phyloP scores from a whole-genome alignment of 2,329 filamentous ascomycete genomes.

The Ophiostoma populinum region DNA sequence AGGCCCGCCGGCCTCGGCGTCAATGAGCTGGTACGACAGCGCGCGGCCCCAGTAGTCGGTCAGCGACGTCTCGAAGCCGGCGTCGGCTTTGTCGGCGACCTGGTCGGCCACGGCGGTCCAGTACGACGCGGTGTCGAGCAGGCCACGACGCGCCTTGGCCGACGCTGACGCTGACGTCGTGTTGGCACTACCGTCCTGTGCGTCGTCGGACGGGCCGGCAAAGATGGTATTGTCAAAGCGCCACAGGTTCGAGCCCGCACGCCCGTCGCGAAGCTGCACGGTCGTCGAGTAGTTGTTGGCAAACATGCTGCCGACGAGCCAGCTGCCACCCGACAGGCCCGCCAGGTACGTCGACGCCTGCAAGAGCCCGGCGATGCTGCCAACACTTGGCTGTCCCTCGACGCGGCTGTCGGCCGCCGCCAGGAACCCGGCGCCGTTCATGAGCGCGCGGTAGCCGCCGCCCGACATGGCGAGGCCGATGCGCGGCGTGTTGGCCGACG shows the following conservation, averaged over 20 bases:
- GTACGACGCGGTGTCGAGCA: constrained; percentile 27
- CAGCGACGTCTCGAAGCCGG: constrained; percentile 50
- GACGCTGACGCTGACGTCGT: neutral
- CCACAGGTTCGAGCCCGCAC: constrained; percentile 17
- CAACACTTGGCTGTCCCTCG: constrained; percentile 36
- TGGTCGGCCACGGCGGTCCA: constrained; percentile 38
- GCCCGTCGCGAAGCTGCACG: constrained; percentile 31
- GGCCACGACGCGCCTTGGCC: constrained; percentile 9
- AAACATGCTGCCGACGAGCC: constrained; percentile 70
- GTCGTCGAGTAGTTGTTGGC: constrained; percentile 71
- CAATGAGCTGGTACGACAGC: constrained; percentile 72
- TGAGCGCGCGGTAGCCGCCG: constrained; percentile 72
- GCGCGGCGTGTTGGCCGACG: constrained; percentile 24
- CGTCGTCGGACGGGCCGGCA: constrained; percentile 15
- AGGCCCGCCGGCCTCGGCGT: constrained; percentile 56
- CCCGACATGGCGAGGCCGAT: constrained; percentile 67
- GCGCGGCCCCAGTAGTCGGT: constrained; percentile 86
- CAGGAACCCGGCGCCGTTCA: constrained; percentile 66
- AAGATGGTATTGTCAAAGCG: constrained; percentile 20
- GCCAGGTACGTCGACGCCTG: constrained; percentile 69
- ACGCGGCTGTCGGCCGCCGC: constrained; percentile 66
- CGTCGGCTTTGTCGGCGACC: constrained; percentile 43
- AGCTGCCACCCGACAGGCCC: constrained; percentile 67
- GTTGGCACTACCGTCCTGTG: constrained; percentile 10
- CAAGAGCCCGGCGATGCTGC: constrained; percentile 63